Evolutionary conservation across 2,329 filamentous ascomycete genomes (phyloP).

Genomic region (Trichoderma sp.): DNA sequence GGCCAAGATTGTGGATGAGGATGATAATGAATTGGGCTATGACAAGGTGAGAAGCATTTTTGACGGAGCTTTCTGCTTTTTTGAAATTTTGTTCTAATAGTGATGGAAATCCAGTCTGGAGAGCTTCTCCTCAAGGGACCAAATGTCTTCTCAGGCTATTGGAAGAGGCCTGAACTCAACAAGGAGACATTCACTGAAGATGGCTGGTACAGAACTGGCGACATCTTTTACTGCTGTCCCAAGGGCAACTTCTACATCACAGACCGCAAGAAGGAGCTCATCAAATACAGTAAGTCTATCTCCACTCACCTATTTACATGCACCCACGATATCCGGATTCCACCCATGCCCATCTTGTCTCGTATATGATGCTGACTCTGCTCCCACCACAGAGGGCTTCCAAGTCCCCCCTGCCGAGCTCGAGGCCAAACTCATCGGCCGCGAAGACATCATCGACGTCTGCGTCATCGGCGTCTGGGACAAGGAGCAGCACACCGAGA

Average conservation of each 20-base stretch:
- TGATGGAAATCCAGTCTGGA: constrained; percentile 40
- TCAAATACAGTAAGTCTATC: constrained; percentile 47
- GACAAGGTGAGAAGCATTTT: constrained; percentile 38
- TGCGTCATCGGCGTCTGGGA: constrained; percentile 62
- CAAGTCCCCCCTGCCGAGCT: constrained; percentile 69
- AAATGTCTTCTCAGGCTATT: constrained; percentile 76
- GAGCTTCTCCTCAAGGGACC: constrained; percentile 76
- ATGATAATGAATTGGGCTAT: constrained; percentile 52
- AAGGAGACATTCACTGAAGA: constrained; percentile 68
- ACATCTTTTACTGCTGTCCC: constrained; percentile 74
- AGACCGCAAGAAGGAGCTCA: constrained; percentile 72
- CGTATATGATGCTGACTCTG: not conserved
- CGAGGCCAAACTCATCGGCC: constrained; percentile 46
- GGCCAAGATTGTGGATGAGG: constrained; percentile 72
- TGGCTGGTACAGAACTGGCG: constrained; percentile 87
- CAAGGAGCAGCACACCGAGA: constrained; percentile 59
- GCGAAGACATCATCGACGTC: constrained; percentile 52
- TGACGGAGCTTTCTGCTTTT: not conserved
- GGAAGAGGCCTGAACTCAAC: constrained; percentile 69
- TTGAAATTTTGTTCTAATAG: not conserved
- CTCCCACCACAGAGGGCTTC: constrained; percentile 50
- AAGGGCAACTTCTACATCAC: constrained; percentile 86
- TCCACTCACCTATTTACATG: too few relatives aligned
- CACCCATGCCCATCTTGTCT: not conserved
- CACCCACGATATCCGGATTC: not conserved